Conservation (phyloP, 2,329 filamentous ascomycete genomes). For the Penicillium digitatum region DNA sequence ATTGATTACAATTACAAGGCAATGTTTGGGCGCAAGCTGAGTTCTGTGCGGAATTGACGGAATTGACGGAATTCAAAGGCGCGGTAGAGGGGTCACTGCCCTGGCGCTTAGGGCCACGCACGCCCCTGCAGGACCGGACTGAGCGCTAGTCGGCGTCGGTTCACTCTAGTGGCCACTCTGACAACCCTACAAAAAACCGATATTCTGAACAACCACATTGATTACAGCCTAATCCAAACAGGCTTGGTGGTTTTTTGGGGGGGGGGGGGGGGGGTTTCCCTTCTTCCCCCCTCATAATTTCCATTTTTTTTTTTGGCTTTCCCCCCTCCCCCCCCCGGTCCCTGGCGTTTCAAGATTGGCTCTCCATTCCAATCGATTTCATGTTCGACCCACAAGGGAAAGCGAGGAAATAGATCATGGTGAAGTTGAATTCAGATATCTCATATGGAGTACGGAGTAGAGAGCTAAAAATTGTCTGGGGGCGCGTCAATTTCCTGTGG, state of each 20-base stretch:
- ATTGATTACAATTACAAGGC: not conserved
- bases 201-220: slow-evolving; percentile 9
- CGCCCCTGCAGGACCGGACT: slow-evolving; percentile 9
- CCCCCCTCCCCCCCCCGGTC: not conserved
- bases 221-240: not conserved
- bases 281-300: not conserved
- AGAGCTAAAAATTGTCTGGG: not conserved
- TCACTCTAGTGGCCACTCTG: slow-evolving; percentile 9
- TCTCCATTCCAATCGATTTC: not conserved
- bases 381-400: not conserved
- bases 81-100: slow-evolving; percentile 11
- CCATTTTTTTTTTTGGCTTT: not conserved
- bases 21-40: not conserved
- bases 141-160: slow-evolving; percentile 9
- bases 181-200: slow-evolving; percentile 10
- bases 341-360: not conserved
- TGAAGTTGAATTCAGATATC: not conserved
- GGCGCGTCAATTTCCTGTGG: slow-evolving; percentile 6
- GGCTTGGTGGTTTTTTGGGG: slow-evolving; percentile 3
- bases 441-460: not conserved
- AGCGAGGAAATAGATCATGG: not conserved
- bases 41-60: not conserved
- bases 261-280: not conserved
- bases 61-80: not conserved
- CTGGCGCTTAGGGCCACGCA: slow-evolving; percentile 23